Conservation (phyloP, 192 early-diverging fungal genomes). For the Obelidium mucronatum region DNA sequence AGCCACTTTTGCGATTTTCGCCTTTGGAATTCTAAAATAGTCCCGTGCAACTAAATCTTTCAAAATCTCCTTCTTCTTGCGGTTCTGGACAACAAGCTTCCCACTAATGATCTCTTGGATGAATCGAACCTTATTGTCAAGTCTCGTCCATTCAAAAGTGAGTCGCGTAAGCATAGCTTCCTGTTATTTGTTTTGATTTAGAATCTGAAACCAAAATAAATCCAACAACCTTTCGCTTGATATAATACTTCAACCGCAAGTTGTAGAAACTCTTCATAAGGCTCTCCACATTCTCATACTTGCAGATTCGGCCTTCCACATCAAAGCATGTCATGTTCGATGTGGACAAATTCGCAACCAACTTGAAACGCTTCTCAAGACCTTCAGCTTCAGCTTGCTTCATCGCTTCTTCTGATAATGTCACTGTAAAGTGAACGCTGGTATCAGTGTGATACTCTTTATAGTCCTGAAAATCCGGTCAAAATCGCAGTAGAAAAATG, state of each 20-base stretch:
- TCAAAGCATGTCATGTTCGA: slow-evolving; percentile 97
- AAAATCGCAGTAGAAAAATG: neutral
- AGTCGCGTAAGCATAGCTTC: slow-evolving; percentile 67
- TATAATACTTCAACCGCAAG: slow-evolving; percentile 83
- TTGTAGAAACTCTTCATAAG: slow-evolving; percentile 91
- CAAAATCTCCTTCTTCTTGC: slow-evolving; percentile 80
- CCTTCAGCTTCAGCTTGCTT: slow-evolving; percentile 76
- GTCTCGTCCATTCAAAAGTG: slow-evolving; percentile 67
- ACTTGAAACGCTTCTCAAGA: slow-evolving; percentile 83
- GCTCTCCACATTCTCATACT: slow-evolving; percentile 77
- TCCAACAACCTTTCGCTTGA: slow-evolving; percentile 80
- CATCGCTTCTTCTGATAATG: slow-evolving; percentile 73
- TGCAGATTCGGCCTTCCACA: slow-evolving; percentile 80
- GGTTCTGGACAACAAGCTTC: slow-evolving; percentile 82
- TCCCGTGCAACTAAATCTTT: slow-evolving; percentile 72
- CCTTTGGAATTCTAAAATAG: slow-evolving; percentile 67
- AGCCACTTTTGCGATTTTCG: slow-evolving; percentile 2
- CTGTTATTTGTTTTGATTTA: slow-evolving; percentile 43
- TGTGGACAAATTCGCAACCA: slow-evolving; percentile 73
- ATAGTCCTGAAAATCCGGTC: slow-evolving; percentile 54
- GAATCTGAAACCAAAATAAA: neutral
- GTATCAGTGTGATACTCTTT: slow-evolving; percentile 76
- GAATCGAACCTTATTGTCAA: slow-evolving; percentile 89
- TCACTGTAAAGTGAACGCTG: slow-evolving; percentile 70
- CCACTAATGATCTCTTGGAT: slow-evolving; percentile 89